These are phyloP conservation scores for Spergularia azorica DNA, from an alignment of 179 eudicot genomes.

Conservation along the genomic window DNA sequence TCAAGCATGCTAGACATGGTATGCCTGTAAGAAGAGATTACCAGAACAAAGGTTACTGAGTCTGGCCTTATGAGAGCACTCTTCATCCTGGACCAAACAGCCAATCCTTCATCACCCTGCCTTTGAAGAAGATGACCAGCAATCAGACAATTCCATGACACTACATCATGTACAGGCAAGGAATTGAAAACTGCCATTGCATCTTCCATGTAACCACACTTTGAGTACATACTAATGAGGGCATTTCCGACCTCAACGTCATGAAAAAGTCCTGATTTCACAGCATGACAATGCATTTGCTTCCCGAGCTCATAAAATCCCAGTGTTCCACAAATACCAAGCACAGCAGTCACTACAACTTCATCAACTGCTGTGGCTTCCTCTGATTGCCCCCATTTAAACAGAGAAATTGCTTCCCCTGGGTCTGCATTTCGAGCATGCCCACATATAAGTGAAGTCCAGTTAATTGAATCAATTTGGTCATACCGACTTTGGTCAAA, in stretches of 20 bases:
- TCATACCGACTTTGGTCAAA: conserved; percentile 33
- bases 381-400: conserved; percentile 43
- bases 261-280: conserved; percentile 47
- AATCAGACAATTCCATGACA: conserved; percentile 83
- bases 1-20: conserved; percentile 58
- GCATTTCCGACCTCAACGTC: conserved; percentile 72
- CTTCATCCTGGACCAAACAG: conserved; percentile 64
- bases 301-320: conserved; percentile 65
- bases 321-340: conserved; percentile 73
- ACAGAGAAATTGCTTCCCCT: conserved; percentile 59
- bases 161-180: conserved; percentile 56
- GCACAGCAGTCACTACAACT: conserved; percentile 48
- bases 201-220: conserved; percentile 62
- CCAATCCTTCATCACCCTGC: conserved; percentile 69
- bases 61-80: conserved; percentile 47
- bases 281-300: conserved; percentile 62
- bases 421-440: conserved; percentile 73
- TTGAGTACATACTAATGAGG: conserved; percentile 66
- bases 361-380: conserved; percentile 50
- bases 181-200: conserved; percentile 48
- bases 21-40: conserved; percentile 65
- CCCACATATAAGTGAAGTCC: conserved; percentile 73
- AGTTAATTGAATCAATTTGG: conserved; percentile 34
- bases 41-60: conserved; percentile 48
- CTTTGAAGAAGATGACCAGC: conserved; percentile 70